These are phyloP conservation scores for Macrolepiota dolichaula DNA, from an alignment of 768 basidiomycete genomes.

Conservation along the genomic window DNA sequence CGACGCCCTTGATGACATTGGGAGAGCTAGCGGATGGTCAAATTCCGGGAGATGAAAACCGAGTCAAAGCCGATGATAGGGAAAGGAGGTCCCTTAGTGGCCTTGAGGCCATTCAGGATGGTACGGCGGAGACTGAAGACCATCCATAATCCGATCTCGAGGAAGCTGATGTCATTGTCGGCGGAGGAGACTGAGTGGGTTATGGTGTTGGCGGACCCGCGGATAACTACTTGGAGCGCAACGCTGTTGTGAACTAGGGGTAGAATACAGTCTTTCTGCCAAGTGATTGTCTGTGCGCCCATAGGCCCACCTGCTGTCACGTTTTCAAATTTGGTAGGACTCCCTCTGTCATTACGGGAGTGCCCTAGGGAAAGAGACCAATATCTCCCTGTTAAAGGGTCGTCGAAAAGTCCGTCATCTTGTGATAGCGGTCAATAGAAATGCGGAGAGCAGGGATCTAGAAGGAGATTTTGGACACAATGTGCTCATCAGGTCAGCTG, in stretches of 20 bases:
- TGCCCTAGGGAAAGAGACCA: constrained; percentile 30
- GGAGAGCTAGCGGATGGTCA: constrained; percentile 23
- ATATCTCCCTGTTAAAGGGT: constrained; percentile 37
- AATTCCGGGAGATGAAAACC: constrained; percentile 29
- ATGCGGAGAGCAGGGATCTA: constrained; percentile 25
- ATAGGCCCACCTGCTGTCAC: constrained; percentile 32
- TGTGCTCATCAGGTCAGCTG: constrained; percentile 28
- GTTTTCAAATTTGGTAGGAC: too few relatives aligned
- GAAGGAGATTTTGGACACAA: constrained; percentile 38
- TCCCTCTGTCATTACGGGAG: too few relatives aligned
- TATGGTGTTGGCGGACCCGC: constrained; percentile 20
- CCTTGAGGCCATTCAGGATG: constrained; percentile 22
- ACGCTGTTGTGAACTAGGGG: constrained; percentile 16
- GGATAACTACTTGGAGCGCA: constrained; percentile 20
- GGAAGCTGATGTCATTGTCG: constrained; percentile 27
- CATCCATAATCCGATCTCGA: constrained; percentile 40
- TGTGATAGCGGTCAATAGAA: constrained; percentile 27
- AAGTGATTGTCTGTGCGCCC: constrained; percentile 21
- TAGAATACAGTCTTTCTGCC: constrained; percentile 21
- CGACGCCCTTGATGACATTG: constrained; percentile 17
- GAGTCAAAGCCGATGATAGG: constrained; percentile 17
- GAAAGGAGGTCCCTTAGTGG: constrained; percentile 16
- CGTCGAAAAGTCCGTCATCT: constrained; percentile 32
- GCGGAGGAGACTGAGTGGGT: constrained; percentile 12
- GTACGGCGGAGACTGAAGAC: constrained; percentile 29